Conservation (phyloP, 2,329 filamentous ascomycete genomes). For the Colletotrichum incanum region DNA sequence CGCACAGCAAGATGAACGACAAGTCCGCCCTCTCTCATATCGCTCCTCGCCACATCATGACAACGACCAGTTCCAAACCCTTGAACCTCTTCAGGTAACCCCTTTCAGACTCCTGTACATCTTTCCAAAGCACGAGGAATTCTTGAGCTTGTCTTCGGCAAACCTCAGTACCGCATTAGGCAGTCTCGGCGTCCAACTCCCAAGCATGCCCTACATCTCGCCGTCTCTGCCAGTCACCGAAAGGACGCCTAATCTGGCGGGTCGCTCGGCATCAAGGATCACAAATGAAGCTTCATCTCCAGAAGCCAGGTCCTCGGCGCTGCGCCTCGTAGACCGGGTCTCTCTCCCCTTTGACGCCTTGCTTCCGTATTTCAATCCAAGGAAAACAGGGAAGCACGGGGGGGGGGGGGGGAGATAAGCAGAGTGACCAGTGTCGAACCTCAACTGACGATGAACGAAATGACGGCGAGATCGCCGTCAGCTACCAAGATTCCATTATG, state of each 20-base stretch:
- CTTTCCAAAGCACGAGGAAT: neutral
- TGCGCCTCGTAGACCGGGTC: neutral
- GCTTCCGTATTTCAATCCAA: neutral
- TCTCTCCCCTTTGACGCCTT: neutral
- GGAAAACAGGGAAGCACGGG: neutral
- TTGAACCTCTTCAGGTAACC: neutral
- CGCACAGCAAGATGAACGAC: neutral
- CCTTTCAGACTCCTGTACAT: neutral
- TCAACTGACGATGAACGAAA: neutral
- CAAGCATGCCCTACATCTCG: neutral
- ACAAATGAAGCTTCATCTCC: conserved; percentile 13
- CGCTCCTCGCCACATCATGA: neutral
- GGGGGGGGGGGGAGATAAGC: too few relatives aligned
- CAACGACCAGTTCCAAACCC: neutral
- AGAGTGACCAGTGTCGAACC: too few relatives aligned
- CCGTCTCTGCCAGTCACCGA: neutral
- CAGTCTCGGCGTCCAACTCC: neutral
- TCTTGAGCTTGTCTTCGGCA: neutral
- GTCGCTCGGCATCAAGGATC: neutral
- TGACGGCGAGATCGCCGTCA: neutral
- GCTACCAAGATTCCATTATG: neutral
- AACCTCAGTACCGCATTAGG: neutral
- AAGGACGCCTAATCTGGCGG: neutral
- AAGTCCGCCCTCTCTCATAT: neutral
- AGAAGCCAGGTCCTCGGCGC: neutral